A percentile compares a stretch with the other conserved stretches of the same genome.
phyloP scores from a whole-genome alignment of 352 stramenopile species.

The Albugo laibachii region DNA sequence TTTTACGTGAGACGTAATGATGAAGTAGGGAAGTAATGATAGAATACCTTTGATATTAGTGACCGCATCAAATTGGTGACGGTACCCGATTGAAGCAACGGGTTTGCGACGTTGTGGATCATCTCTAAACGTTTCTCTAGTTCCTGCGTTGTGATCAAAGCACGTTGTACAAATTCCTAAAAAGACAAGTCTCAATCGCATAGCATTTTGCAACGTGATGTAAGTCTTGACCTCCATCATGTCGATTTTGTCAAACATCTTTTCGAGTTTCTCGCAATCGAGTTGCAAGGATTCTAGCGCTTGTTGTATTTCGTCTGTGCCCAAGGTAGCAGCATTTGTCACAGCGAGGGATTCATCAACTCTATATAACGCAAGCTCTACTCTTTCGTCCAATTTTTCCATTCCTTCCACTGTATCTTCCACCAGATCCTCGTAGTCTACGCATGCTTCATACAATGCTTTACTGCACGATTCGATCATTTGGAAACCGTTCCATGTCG shows the following conservation, averaged over 20 bases:
- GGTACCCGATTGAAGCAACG: constrained; percentile 34
- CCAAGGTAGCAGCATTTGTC: constrained; percentile 12
- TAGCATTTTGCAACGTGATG: background rate
- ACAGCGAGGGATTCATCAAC: constrained; percentile 24
- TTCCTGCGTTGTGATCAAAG: constrained; percentile 30
- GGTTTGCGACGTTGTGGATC: constrained; percentile 21
- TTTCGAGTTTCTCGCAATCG: constrained; percentile 56
- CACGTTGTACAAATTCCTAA: constrained; percentile 27
- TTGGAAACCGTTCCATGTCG: background rate
- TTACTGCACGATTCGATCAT: background rate
- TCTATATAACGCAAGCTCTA: constrained; percentile 64
- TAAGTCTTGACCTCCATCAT: constrained; percentile 33
- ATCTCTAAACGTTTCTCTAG: constrained; percentile 42
- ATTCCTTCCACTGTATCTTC: constrained; percentile 35
- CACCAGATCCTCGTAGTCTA: constrained; percentile 45
- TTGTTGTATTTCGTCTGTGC: constrained; percentile 22
- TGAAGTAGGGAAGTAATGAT: too few relatives aligned
- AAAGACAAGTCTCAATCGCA: background rate
- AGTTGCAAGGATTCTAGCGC: constrained; percentile 34
- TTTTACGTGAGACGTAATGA: too few relatives aligned
- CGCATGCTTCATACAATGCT: constrained; percentile 27
- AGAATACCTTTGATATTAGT: constrained; percentile 38
- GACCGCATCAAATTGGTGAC: constrained; percentile 42
- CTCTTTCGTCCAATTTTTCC: constrained; percentile 37
- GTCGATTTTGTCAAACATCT: constrained; percentile 56